Evolutionary conservation across 1,284 basidiomycete species (phyloP).

Genomic region (Mycena sp.): DNA sequence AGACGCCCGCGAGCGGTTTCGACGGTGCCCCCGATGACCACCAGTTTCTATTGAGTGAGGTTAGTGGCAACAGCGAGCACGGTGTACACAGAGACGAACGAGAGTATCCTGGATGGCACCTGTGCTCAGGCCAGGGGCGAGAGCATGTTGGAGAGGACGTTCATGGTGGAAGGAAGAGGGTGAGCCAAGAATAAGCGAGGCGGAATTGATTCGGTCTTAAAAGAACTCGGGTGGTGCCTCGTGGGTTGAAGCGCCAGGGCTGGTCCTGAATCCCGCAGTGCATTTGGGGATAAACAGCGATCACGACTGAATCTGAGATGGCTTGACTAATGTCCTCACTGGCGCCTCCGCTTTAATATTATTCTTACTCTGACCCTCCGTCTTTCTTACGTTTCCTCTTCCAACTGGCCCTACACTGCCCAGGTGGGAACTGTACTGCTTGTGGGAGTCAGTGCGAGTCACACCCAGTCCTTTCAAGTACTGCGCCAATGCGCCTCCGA

Average conservation of each 20-base stretch:
- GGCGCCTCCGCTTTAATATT: slow-evolving; percentile 14
- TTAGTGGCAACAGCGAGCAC: neutral
- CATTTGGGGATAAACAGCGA: slow-evolving; percentile 22
- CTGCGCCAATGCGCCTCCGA: too few species aligned
- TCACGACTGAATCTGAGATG: slow-evolving; percentile 27
- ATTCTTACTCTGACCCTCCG: slow-evolving; percentile 13
- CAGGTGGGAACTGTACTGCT: neutral
- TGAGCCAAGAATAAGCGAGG: slow-evolving; percentile 41
- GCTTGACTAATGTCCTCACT: slow-evolving; percentile 22
- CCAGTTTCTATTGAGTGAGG: slow-evolving; percentile 65
- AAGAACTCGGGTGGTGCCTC: slow-evolving; percentile 27
- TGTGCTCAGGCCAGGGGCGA: slow-evolving; percentile 67
- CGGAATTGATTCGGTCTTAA: slow-evolving; percentile 30
- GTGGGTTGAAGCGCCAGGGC: slow-evolving; percentile 29
- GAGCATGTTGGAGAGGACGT: slow-evolving; percentile 65
- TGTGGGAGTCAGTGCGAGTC: slow-evolving; percentile 16
- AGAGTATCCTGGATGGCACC: slow-evolving; percentile 71
- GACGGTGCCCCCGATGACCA: slow-evolving; percentile 82
- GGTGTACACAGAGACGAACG: slow-evolving; percentile 43
- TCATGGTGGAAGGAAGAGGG: slow-evolving; percentile 55
- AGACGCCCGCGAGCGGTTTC: slow-evolving; percentile 78
- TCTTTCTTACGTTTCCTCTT: slow-evolving; percentile 19
- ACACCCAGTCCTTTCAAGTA: slow-evolving; percentile 1
- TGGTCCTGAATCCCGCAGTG: slow-evolving; percentile 6
- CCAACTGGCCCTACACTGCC: slow-evolving; percentile 2